phyloP scores from a whole-genome alignment of 331 rosid species.

The Arachis monticola region DNA sequence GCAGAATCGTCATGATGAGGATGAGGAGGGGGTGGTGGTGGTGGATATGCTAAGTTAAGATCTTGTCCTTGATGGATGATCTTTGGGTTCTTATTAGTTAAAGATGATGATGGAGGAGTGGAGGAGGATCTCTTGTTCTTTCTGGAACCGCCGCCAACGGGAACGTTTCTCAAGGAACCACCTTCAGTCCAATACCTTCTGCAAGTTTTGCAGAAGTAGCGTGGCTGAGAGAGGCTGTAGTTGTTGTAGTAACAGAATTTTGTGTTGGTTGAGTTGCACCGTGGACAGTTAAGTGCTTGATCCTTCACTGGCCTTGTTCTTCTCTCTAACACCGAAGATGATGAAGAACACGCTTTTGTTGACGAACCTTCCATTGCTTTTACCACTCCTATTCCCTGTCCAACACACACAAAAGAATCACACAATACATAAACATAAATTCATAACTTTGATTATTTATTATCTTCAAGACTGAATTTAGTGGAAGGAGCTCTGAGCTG shows the following conservation, averaged over 20 bases:
- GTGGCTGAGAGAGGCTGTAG: conserved; percentile 84
- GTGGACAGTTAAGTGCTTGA: conserved; percentile 88
- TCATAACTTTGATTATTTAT: conserved; percentile 3
- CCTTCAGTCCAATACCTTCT: conserved; percentile 97
- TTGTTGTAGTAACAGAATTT: conserved; percentile 95
- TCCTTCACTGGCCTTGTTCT: conserved; percentile 78
- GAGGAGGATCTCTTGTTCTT: conserved; percentile 78
- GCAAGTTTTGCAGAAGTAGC: conserved; percentile 90
- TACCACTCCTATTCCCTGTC: conserved; percentile 57
- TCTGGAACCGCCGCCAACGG: conserved; percentile 96
- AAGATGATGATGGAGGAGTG: conserved; percentile 35
- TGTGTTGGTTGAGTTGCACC: conserved; percentile 92
- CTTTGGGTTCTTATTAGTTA: conserved; percentile 71
- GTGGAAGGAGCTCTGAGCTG: conserved; percentile 46
- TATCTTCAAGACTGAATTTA: not conserved
- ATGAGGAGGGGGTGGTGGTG: conserved; percentile 47
- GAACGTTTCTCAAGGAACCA: conserved; percentile 86
- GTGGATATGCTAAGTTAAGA: conserved; percentile 87
- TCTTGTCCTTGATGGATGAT: conserved; percentile 82
- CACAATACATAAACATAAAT: conserved; percentile 15
- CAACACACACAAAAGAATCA: no score
- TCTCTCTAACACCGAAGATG: conserved; percentile 46
- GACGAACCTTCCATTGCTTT: conserved; percentile 69
- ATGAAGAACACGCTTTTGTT: not conserved
- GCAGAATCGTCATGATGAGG: conserved; percentile 54